phyloP scores from a whole-genome alignment of 805 yeast species.

The Lipomyces yamanashiensis region DNA sequence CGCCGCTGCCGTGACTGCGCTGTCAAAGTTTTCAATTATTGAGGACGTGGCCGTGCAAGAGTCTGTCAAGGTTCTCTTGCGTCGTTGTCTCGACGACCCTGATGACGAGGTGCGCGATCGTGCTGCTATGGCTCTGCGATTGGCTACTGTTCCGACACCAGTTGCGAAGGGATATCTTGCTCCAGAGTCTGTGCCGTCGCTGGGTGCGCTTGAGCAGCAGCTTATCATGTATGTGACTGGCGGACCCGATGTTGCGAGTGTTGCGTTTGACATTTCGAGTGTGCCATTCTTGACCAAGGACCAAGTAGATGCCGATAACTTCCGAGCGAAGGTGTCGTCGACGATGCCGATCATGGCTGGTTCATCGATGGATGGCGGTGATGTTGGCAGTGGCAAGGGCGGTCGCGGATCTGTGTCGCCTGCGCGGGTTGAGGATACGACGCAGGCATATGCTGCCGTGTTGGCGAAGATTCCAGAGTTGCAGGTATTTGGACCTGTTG shows the following conservation, averaged over 20 bases:
- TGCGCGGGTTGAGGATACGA: constrained; percentile 38
- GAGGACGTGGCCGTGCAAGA: constrained; percentile 68
- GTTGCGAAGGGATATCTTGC: constrained; percentile 57
- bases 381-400: constrained; percentile 39
- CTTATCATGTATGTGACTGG: constrained; percentile 70
- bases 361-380: constrained; percentile 10
- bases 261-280: constrained; percentile 71
- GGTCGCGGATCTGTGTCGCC: constrained; percentile 26
- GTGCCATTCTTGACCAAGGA: constrained; percentile 58
- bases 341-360: constrained; percentile 35
- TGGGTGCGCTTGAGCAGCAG: constrained; percentile 77
- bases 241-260: constrained; percentile 49
- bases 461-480: constrained; percentile 74
- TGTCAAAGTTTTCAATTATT: constrained; percentile 85
- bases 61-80: constrained; percentile 74
- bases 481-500: constrained; percentile 69
- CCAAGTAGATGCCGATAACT: constrained; percentile 46
- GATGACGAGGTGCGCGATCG: constrained; percentile 99
- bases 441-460: constrained; percentile 64
- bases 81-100: constrained; percentile 81
- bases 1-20: constrained; percentile 91
- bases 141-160: constrained; percentile 50
- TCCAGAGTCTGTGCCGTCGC: constrained; percentile 70
- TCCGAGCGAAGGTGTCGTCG: constrained; percentile 56
- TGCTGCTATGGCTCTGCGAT: constrained; percentile 81